phyloP scores from a whole-genome alignment of 768 basidiomycete genomes.

The Tricholoma hemisulphureum region DNA sequence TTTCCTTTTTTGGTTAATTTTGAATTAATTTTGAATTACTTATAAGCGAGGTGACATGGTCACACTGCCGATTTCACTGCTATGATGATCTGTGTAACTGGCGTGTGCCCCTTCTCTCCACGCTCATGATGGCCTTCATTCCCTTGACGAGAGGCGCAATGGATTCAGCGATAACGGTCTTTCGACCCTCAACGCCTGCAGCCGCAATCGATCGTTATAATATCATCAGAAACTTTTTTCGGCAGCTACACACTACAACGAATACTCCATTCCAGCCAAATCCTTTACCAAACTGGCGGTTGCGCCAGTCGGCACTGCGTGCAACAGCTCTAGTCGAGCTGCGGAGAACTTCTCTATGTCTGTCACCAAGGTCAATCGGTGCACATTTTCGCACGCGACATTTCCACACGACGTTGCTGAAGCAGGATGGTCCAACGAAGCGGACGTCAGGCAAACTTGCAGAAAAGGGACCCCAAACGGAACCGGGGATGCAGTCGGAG shows the following conservation, averaged over 20 bases:
- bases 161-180: slow-evolving; percentile 5
- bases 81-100: no score
- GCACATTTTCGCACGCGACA: slow-evolving; percentile 15
- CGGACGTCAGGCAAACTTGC: background rate
- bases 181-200: slow-evolving; percentile 4
- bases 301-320: background rate
- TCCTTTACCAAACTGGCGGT: background rate
- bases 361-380: background rate
- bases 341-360: background rate
- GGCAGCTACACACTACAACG: slow-evolving; percentile 26
- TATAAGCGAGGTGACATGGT: no score
- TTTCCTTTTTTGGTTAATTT: no score
- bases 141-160: slow-evolving; percentile 8
- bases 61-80: no score
- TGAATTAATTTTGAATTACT: no score
- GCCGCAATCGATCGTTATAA: slow-evolving; percentile 55
- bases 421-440: background rate
- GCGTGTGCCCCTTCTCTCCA: background rate
- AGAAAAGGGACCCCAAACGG: background rate
- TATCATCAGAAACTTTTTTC: slow-evolving; percentile 58
- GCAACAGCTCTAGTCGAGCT: background rate
- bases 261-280: background rate
- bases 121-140: slow-evolving; percentile 1
- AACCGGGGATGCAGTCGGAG: background rate
- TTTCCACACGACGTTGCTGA: slow-evolving; percentile 13